phyloP scores from a whole-genome alignment of 2,329 filamentous ascomycete species.

The Hypocrella siamensis region DNA sequence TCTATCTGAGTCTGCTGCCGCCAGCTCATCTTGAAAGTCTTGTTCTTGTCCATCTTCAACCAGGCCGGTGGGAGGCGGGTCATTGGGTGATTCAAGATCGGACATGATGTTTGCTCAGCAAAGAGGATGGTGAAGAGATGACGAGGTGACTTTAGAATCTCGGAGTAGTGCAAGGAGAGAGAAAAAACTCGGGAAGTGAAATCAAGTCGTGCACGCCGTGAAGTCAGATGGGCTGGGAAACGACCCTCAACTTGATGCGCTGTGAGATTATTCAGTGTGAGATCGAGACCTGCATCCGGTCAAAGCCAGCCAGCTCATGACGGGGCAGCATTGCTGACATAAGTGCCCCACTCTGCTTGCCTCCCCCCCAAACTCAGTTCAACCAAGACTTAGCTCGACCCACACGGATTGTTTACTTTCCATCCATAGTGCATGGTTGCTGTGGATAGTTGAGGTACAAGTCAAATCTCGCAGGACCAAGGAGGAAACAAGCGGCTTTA shows the following conservation, averaged over 20 bases:
- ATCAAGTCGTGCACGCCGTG: no score
- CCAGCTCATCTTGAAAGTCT: conserved; percentile 24
- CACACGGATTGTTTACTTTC: conserved; percentile 18
- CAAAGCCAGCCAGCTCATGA: neutral
- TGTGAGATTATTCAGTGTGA: neutral
- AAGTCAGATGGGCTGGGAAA: no score
- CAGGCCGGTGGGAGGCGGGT: conserved; percentile 19
- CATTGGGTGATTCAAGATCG: conserved; percentile 26
- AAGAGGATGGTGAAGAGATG: neutral
- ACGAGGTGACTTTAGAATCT: no score
- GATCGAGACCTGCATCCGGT: neutral
- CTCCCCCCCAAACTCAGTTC: no score
- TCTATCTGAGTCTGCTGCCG: conserved; percentile 30
- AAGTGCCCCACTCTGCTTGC: conserved; percentile 5
- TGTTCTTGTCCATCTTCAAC: conserved; percentile 25
- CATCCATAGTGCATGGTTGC: conserved; percentile 9
- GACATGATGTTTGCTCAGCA: conserved; percentile 21
- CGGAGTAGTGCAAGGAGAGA: no score
- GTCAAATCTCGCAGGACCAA: no score
- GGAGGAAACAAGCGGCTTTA: no score
- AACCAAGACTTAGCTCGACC: no score
- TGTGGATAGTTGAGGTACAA: neutral
- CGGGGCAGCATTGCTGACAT: conserved; percentile 12
- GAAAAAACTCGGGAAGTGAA: no score
- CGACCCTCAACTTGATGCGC: no score